Evolutionary conservation across 208 protist species (phyloP).

Genomic region (Novymonas esmeraldas): DNA sequence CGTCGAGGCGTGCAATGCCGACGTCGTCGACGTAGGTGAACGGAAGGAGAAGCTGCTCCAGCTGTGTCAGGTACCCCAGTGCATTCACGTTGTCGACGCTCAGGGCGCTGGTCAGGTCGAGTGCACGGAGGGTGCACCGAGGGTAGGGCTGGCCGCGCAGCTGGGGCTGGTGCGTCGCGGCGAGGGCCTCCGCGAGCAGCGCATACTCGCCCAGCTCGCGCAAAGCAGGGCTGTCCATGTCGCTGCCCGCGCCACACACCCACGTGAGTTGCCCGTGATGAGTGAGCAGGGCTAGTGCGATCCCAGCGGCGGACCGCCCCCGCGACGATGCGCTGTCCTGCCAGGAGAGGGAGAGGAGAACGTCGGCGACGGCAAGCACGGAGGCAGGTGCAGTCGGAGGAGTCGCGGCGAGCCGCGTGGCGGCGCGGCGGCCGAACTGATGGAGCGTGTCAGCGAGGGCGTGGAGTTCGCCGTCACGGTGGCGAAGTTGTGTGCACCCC

Average conservation of each 20-base stretch:
- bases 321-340: not conserved
- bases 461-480: slow-evolving; percentile 5
- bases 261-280: slow-evolving; percentile 30
- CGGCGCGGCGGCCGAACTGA: not conserved
- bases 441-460: slow-evolving; percentile 1
- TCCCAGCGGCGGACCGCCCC: slow-evolving; percentile 22
- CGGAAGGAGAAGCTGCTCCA: slow-evolving; percentile 54
- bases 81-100: slow-evolving; percentile 39
- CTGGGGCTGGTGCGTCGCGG: not conserved
- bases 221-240: slow-evolving; percentile 38
- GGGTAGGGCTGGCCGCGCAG: not conserved
- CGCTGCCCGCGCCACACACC: slow-evolving; percentile 44
- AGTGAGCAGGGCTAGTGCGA: slow-evolving; percentile 33
- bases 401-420: not conserved
- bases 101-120: slow-evolving; percentile 52
- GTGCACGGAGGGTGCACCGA: slow-evolving; percentile 36
- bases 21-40: slow-evolving; percentile 46
- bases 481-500: slow-evolving; percentile 41
- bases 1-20: slow-evolving; percentile 42
- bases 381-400: not conserved
- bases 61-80: slow-evolving; percentile 35
- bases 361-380: slow-evolving; percentile 11
- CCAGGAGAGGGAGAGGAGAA: slow-evolving; percentile 18
- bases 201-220: slow-evolving; percentile 39
- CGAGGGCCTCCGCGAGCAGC: slow-evolving; percentile 34